Evolutionary conservation across 2,329 filamentous ascomycete genomes (phyloP), one percentile per base, ranked within the genome.

Genomic region (Trichoderma semiorbis): DNA sequence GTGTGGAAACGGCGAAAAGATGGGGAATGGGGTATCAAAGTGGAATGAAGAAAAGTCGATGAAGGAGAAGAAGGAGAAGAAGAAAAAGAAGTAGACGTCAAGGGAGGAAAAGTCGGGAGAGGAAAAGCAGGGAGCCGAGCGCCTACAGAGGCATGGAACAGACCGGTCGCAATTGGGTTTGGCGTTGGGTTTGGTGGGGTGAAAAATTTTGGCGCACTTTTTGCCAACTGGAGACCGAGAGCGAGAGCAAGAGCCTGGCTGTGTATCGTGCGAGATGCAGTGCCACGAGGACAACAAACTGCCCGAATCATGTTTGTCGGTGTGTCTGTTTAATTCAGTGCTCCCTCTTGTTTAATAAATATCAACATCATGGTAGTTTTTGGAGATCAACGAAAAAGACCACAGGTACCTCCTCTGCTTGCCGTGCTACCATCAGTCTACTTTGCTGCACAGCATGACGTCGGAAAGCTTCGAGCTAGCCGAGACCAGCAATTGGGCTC

Each of bases 161-260:
- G 34, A n/a, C 50, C 57, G 28, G 28, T 32, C 53, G 55, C 53
- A 34, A 65, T 70, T 70, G 70, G 58, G 61, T 36, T 47, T 34
- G 70, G 47, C 47, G 24, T 53, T 53, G n/a, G 69, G 67, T 61
- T 69, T 74, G 71, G 74, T 74, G 74, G 76, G 74, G 76, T 77
- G 76, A 72, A 68, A 72, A 67, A 7, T 53, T 69, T 72, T 72
- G 70, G 66, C 58, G 66, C 70, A 50, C 30, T 64, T 72, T 64
- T 72, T 50, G 10, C 57, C 50, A 12, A 61, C 26, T 30, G 58
- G 60, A 63, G 39, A 36, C 66, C 32, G 60, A 63, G 39, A 36
- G 55, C 32, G 60, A 63, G 39, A 36, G 55, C 55, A 61, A 69
- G 36, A 43, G 16, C 34, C 28, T 5, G 32, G 21, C 10, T 57